Evolutionary conservation across 2,329 filamentous ascomycete species (phyloP), one percentile per base, ranked within the genome.

Genomic region (Aspergillus bombycis): DNA sequence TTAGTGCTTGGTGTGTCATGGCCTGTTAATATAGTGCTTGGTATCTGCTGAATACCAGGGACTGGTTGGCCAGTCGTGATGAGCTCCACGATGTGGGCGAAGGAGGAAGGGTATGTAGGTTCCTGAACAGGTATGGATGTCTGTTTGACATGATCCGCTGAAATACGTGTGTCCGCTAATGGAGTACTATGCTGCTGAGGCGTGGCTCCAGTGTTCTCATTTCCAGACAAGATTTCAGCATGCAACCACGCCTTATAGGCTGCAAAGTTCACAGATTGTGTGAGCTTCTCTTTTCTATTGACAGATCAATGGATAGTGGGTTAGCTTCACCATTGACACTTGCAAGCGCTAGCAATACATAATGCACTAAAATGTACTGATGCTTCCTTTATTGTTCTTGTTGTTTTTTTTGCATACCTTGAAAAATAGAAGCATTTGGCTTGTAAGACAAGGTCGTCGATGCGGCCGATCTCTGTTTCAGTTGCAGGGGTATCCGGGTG

Each of bases 21-120:
- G 5, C 90, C 90, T 60, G 88, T 84, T 23, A 94, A 82, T 6
- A 97, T 82, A 0, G 90, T 95, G 68, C 92, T 87, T 5, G 94
- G 93, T 59, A 97, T 94, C 67, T 96, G 88, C 69, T 89, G 89
- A 72, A 97, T 96, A 0, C 94, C 94, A 1, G 93, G 93, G 50
- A 97, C 90, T 0, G 91, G 89, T 70, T 92, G 88, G 59, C 93
- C 93, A 32, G 88, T 89, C 28, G 92, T 91, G 60, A 97, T 91
- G 60, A 96, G 86, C 71, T 92, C 90, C 61, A 96, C 89, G 65
- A 97, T 93, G 68, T 94, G 89, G 9, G 91, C 90, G 77, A 97
- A 97, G 1, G 88, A 90, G 56, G 89, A 89, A 4, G 93, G 93
- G 71, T 96, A 96, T 1, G 87, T 86, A 43, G 92, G 77, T 41